Percentiles rank a stretch among this genome's conserved stretches.
These are phyloP conservation scores for Trypanosoma mega DNA, from an alignment of 208 protist genomes.

Conservation along the genomic window DNA sequence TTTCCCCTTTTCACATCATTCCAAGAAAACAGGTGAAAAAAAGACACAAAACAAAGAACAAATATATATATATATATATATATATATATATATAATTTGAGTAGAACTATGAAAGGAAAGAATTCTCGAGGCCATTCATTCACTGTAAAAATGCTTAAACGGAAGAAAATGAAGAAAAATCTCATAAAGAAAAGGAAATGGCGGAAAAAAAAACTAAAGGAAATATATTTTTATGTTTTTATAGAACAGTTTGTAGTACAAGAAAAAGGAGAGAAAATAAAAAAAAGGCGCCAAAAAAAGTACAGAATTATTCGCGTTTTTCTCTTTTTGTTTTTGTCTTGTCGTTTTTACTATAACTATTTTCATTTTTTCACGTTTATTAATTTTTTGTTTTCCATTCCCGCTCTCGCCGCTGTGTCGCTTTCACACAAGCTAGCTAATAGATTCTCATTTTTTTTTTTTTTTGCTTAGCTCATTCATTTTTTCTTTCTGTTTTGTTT, in stretches of 20 bases:
- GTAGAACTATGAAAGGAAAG: too few relatives aligned
- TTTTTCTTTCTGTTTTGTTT: slow-evolving; percentile 1
- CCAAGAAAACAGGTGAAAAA: too few relatives aligned
- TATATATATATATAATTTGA: slow-evolving; percentile 21
- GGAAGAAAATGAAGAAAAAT: too few relatives aligned
- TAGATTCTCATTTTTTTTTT: neutral
- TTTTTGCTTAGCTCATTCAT: neutral
- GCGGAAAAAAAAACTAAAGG: slow-evolving; percentile 17
- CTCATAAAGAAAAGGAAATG: too few relatives aligned
- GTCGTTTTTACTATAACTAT: neutral
- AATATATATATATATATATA: slow-evolving; percentile 17
- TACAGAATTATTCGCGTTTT: neutral
- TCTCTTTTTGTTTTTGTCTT: neutral
- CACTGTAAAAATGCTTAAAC: too few relatives aligned
- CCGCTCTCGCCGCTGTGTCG: too few relatives aligned
- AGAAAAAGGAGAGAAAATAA: slow-evolving; percentile 9
- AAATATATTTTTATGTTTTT: neutral
- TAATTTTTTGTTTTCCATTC: slow-evolving; percentile 6
- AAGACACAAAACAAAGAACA: slow-evolving; percentile 4
- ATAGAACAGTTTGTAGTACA: neutral
- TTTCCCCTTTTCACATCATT: too few relatives aligned
- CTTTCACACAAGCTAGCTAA: too few relatives aligned
- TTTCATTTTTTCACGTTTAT: slow-evolving; percentile 12
- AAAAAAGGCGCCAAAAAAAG: slow-evolving; percentile 9
- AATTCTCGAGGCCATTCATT: too few relatives aligned